Percentiles rank a stretch among this genome's conserved stretches.
phyloP scores from a whole-genome alignment of 2,329 filamentous ascomycete species.

The Biscogniauxia mediterranea region DNA sequence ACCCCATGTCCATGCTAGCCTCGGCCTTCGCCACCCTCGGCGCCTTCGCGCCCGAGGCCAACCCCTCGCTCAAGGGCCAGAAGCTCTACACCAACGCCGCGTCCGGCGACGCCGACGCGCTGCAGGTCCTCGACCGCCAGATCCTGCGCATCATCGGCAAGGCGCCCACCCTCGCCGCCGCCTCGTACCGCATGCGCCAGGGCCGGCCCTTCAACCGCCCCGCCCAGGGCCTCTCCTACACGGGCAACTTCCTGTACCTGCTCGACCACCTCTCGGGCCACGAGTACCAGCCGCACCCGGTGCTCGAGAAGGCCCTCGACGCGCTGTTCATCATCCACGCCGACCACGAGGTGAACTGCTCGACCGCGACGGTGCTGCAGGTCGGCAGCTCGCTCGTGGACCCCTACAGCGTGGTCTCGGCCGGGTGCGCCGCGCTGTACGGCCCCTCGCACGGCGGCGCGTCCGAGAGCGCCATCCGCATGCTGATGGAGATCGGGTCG shows the following conservation, averaged over 20 bases:
- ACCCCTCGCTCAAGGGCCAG: conserved; percentile 48
- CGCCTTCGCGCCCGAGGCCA: conserved; percentile 49
- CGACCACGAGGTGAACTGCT: conserved; percentile 59
- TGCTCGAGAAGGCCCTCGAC: conserved; percentile 50
- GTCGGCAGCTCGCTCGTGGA: conserved; percentile 56
- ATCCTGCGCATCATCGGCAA: conserved; percentile 52
- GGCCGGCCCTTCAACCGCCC: conserved; percentile 51
- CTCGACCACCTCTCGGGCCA: conserved; percentile 48
- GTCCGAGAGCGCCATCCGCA: conserved; percentile 55
- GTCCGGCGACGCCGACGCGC: conserved; percentile 38
- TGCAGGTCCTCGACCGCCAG: conserved; percentile 48
- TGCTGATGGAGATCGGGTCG: conserved; percentile 50
- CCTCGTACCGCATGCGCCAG: conserved; percentile 51
- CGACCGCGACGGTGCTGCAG: conserved; percentile 54
- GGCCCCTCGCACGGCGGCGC: conserved; percentile 60
- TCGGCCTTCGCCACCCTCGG: conserved; percentile 49
- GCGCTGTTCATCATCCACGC: conserved; percentile 55
- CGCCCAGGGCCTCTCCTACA: conserved; percentile 46
- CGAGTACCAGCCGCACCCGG: conserved; percentile 48
- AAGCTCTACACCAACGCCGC: conserved; percentile 49
- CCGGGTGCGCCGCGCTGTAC: conserved; percentile 52
- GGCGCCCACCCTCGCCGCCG: conserved; percentile 49
- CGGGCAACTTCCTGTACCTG: conserved; percentile 55
- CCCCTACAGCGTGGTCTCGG: conserved; percentile 52
- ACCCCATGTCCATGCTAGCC: conserved; percentile 52